Conservation (phyloP, 345 rosid species). For the Nephelium lappaceum region DNA sequence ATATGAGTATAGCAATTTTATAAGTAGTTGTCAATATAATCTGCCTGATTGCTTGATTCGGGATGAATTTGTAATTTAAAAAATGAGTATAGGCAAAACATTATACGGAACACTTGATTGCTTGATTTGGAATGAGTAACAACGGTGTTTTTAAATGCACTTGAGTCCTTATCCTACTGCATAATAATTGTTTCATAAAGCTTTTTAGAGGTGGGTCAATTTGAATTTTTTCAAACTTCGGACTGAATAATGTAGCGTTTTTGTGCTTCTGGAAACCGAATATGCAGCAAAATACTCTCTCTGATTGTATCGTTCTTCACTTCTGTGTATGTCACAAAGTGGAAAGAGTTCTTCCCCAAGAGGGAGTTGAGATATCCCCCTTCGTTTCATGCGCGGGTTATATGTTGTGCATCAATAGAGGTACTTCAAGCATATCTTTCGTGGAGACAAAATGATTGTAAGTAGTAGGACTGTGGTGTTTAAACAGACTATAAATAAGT, state of each 20-base stretch:
- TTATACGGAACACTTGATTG: not conserved
- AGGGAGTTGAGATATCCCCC: slow-evolving; percentile 61
- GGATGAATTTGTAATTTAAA: too few species aligned
- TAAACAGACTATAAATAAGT: not conserved
- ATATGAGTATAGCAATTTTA: not conserved
- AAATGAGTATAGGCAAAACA: too few species aligned
- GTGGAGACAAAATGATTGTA: slow-evolving; percentile 92
- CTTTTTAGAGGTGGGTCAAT: not conserved
- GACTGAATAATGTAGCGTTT: slow-evolving; percentile 17
- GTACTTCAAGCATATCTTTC: slow-evolving; percentile 81
- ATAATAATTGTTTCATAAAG: not conserved
- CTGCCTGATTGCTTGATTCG: not conserved
- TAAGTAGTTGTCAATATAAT: not conserved
- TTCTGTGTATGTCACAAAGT: slow-evolving; percentile 64
- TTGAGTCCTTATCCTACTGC: not conserved
- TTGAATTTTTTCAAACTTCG: not conserved
- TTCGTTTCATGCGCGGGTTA: slow-evolving; percentile 59
- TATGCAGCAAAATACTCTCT: slow-evolving; percentile 80
- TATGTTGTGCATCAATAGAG: slow-evolving; percentile 69
- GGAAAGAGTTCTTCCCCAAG: slow-evolving; percentile 70
- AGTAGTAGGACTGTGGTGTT: slow-evolving; percentile 24
- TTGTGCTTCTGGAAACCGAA: slow-evolving; percentile 22
- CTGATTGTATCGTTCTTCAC: slow-evolving; percentile 72
- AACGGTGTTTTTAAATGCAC: not conserved
- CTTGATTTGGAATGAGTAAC: not conserved